These are phyloP conservation scores for Hypoxylon cercidicola DNA, from an alignment of 495 filamentous ascomycete genomes.

Conservation along the genomic window DNA sequence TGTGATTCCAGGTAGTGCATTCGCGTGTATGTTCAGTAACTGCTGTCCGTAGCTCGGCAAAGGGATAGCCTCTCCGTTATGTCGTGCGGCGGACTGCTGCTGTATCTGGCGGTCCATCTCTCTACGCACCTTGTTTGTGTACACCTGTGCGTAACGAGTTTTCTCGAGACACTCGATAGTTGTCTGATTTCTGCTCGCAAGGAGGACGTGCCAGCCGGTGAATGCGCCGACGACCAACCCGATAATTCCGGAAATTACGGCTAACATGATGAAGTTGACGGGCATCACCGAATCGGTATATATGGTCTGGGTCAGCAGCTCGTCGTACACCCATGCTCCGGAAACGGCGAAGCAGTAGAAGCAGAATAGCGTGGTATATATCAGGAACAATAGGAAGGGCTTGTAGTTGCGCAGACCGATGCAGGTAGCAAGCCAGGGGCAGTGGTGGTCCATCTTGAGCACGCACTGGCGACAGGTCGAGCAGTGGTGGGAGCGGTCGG, in stretches of 20 bases:
- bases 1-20: constrained; percentile 82
- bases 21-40: constrained; percentile 82
- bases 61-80: constrained; percentile 57
- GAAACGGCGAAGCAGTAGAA: constrained; percentile 80
- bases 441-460: constrained; percentile 99
- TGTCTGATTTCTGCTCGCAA: constrained; percentile 81
- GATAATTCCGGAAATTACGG: constrained; percentile 89
- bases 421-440: constrained; percentile 96
- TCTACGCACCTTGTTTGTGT: constrained; percentile 57
- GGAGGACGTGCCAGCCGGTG: constrained; percentile 89
- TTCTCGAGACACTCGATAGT: constrained; percentile 97
- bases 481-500: constrained; percentile 97
- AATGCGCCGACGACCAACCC: constrained; percentile 89
- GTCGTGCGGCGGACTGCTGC: constrained; percentile 63
- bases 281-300: constrained; percentile 77
- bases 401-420: constrained; percentile 96
- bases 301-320: constrained; percentile 74
- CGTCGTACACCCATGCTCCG: constrained; percentile 79
- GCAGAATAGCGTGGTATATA: constrained; percentile 90
- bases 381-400: constrained; percentile 90
- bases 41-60: constrained; percentile 77
- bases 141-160: constrained; percentile 80
- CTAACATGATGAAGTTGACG: constrained; percentile 88
- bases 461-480: constrained; percentile 92
- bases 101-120: too few species aligned